Evolutionary conservation across 169 alveolate genomes (phyloP), one percentile per base, ranked within the genome.

Genomic region (Cryptosporidium parvum): DNA sequence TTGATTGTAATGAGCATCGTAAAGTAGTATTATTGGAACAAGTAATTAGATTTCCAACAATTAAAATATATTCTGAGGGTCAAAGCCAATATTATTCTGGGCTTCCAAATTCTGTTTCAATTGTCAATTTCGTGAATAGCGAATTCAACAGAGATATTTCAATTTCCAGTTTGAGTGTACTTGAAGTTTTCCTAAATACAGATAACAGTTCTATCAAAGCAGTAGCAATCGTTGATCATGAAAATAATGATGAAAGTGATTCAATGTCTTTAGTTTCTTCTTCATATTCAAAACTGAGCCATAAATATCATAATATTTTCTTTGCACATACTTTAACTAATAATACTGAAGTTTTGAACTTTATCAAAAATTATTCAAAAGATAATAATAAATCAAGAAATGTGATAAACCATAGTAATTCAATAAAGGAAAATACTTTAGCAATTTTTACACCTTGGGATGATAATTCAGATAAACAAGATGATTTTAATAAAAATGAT

Each of bases 371-470:
- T 35, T 45, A 45, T 7, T 56, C 67, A 56, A 39, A 29, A 69
- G 51, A n/a, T 39, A 71, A 73, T 1, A 35, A 59, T 35, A 48
- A 35, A 18, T 58, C 86, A n/a, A 37, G 31, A 6, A 69, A 16
- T 69, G 1, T n/a, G 23, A 2, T n/a, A 16, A 73, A 8, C 18
- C n/a, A 18, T 23, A 51, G 7, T 56, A 56, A 56, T 23, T n/a
- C 0, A 56, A 9, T 56, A 56, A 56, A 56, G 18, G 72, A 65
- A n/a, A 65, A 37, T 62, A 9, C 58, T 44, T 45, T 80, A 21
- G 89, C 75, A 65, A 61, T 80, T 33, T 42, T 45, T 2, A 80
- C 89, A 14, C 89, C 89, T 44, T 80, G 89, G 89, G 42, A 80
- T 59, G 75, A 80, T 44, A 23, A 75, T 75, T n/a, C 37, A 10